These are phyloP conservation scores for Aureobasidium zeae DNA, from an alignment of 2,329 filamentous ascomycete species.

Conservation along the genomic window DNA sequence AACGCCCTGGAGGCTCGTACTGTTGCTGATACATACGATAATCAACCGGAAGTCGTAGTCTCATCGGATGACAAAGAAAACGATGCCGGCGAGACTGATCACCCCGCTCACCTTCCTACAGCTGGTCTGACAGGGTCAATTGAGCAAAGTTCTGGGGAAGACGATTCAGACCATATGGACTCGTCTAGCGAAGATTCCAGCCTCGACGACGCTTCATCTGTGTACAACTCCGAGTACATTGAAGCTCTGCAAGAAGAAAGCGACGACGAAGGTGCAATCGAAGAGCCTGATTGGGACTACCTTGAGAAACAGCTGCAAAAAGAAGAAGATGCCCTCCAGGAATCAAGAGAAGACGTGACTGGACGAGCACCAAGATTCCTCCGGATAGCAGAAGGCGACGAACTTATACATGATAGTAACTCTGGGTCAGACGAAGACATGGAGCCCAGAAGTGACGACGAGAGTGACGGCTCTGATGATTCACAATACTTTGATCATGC, in stretches of 20 bases:
- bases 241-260: conserved; percentile 11
- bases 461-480: conserved; percentile 4
- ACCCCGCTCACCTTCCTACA: not conserved
- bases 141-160: conserved; percentile 5
- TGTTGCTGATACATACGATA: conserved; percentile 8
- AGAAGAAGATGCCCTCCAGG: conserved; percentile 5
- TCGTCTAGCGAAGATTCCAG: conserved; percentile 5
- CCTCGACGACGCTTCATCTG: not conserved
- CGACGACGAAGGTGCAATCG: conserved; percentile 14
- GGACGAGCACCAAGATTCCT: not conserved
- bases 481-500: not conserved
- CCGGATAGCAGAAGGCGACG: not conserved
- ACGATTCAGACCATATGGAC: not conserved
- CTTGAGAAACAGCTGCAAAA: not conserved
- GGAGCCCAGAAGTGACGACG: conserved; percentile 4
- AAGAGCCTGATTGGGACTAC: conserved; percentile 10
- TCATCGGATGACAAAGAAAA: conserved; percentile 12
- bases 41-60: not conserved
- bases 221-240: conserved; percentile 12
- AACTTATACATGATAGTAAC: conserved; percentile 2
- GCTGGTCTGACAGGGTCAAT: not conserved
- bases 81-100: conserved; percentile 10
- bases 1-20: not conserved
- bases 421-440: not conserved
- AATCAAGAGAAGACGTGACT: conserved; percentile 8